Evolutionary conservation across 129 eudicot species (phyloP).

Genomic region (Ambrosia trifida): DNA sequence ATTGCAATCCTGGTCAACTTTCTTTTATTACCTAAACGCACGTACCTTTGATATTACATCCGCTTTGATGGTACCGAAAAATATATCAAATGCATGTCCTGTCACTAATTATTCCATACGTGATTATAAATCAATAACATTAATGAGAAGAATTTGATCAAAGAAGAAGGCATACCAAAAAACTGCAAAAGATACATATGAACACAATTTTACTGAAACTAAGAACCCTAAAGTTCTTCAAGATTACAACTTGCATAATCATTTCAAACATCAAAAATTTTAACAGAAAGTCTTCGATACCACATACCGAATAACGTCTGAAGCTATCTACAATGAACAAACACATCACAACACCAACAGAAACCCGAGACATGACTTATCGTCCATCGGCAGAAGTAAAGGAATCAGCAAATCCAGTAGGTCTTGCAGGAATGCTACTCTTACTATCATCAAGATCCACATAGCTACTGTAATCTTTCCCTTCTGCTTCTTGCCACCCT

Average conservation of each 20-base stretch:
- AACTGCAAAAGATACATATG: too few species aligned
- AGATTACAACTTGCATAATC: constrained; percentile 11
- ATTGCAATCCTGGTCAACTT: too few species aligned
- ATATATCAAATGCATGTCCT: too few species aligned
- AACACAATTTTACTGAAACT: not conserved
- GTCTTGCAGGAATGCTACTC: constrained; percentile 91
- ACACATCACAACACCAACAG: not conserved
- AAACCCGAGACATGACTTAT: constrained; percentile 26
- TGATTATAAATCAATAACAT: too few species aligned
- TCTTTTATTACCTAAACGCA: too few species aligned
- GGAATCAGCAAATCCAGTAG: constrained; percentile 94
- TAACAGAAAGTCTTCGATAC: constrained; percentile 7
- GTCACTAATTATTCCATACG: too few species aligned
- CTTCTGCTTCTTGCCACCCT: constrained; percentile 97
- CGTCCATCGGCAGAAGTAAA: constrained; percentile 95
- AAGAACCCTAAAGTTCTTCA: not conserved
- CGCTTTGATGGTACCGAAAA: too few species aligned
- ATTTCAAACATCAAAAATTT: constrained; percentile 24
- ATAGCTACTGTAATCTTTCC: constrained; percentile 53
- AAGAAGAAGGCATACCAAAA: too few species aligned
- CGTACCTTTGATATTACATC: too few species aligned
- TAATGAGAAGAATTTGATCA: too few species aligned
- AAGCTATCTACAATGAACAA: constrained; percentile 45
- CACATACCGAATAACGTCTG: not conserved
- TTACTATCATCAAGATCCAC: constrained; percentile 88